Evolutionary conservation across 176 grass and related monocot species (phyloP).

Genomic region (Dactylis glomerata): DNA sequence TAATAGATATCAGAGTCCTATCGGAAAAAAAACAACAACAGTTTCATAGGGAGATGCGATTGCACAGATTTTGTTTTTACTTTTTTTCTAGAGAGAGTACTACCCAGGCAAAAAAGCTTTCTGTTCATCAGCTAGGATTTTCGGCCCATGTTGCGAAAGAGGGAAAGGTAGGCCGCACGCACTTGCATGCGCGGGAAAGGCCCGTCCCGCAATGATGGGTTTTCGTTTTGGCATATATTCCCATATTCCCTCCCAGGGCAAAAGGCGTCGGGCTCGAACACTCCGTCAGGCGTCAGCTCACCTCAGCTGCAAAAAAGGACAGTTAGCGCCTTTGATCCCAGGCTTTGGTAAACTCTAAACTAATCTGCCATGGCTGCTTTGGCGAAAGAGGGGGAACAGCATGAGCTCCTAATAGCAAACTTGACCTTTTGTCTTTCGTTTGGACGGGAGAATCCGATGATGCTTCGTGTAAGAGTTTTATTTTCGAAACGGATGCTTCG

Average conservation of each 20-base stretch:
- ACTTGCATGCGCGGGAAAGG: constrained; percentile 40
- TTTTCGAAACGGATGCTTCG: background rate
- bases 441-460: constrained; percentile 42
- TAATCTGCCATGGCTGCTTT: constrained; percentile 27
- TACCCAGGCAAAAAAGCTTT: constrained; percentile 10
- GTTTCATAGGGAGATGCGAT: no score
- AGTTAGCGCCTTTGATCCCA: constrained; percentile 52
- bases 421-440: constrained; percentile 30
- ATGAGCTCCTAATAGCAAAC: background rate
- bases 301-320: constrained; percentile 35
- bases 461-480: background rate
- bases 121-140: constrained; percentile 18
- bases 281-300: background rate
- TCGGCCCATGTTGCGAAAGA: constrained; percentile 34
- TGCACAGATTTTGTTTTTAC: background rate
- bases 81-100: background rate
- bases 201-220: constrained; percentile 47
- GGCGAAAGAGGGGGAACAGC: constrained; percentile 13
- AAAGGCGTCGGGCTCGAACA: constrained; percentile 16
- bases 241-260: constrained; percentile 22
- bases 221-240: constrained; percentile 58
- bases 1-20: no score
- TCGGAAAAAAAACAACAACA: no score
- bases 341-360: constrained; percentile 35
- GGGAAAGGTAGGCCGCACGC: constrained; percentile 22